Evolutionary conservation across 1,284 basidiomycete species (phyloP).

Genomic region (Microbotryum saponariae): DNA sequence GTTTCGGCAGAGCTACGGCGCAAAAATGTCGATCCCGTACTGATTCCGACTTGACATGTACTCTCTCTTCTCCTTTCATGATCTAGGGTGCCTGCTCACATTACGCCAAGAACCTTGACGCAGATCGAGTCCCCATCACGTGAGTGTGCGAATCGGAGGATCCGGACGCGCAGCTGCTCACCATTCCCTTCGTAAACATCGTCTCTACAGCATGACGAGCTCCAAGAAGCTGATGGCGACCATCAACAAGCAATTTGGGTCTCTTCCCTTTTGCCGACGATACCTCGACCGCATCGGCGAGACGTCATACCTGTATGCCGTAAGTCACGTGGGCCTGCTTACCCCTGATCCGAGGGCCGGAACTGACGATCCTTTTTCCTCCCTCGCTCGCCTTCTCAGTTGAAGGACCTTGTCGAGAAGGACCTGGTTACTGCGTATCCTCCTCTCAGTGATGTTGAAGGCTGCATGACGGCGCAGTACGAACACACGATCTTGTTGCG

Average conservation of each 20-base stretch:
- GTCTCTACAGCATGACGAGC: constrained; percentile 57
- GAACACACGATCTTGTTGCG: constrained; percentile 89
- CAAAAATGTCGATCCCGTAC: background rate
- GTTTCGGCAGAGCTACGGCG: constrained; percentile 37
- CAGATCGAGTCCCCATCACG: constrained; percentile 34
- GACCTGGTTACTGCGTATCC: constrained; percentile 89
- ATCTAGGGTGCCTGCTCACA: constrained; percentile 83
- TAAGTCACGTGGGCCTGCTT: constrained; percentile 44
- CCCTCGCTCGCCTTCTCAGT: constrained; percentile 45
- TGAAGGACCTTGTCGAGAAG: constrained; percentile 81
- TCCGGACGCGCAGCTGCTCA: background rate
- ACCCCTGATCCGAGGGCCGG: background rate
- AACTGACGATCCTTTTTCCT: constrained; percentile 1
- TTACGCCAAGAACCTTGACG: constrained; percentile 68
- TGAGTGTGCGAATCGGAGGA: background rate
- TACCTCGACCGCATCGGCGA: constrained; percentile 93
- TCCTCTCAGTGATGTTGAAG: constrained; percentile 65
- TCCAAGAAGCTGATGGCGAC: constrained; percentile 78
- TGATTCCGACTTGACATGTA: background rate
- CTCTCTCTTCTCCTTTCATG: constrained; percentile 11
- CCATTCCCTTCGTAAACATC: too few species aligned
- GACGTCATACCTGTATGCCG: constrained; percentile 85
- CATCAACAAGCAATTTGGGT: constrained; percentile 91
- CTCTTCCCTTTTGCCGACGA: constrained; percentile 87
- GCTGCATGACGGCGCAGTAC: constrained; percentile 39